Percentiles rank a stretch among this genome's conserved stretches.
phyloP scores from a whole-genome alignment of 768 basidiomycete genomes.

The Hericium alpestre region DNA sequence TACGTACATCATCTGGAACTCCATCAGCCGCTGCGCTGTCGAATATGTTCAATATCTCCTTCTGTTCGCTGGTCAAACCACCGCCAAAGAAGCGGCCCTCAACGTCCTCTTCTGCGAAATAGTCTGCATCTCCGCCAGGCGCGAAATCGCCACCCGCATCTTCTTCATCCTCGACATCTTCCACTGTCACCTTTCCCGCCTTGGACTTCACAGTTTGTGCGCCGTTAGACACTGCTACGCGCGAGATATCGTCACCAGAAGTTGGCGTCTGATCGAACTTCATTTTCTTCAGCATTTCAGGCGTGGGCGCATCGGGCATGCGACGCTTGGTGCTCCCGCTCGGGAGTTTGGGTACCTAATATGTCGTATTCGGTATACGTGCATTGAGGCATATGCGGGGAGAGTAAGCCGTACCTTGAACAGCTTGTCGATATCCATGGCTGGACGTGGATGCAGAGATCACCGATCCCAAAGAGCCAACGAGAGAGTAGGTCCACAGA shows the following conservation, averaged over 20 bases:
- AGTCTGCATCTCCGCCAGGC: slow-evolving; percentile 83
- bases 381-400: neutral
- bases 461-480: too few relatives aligned
- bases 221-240: slow-evolving; percentile 4
- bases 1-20: slow-evolving; percentile 57
- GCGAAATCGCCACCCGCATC: slow-evolving; percentile 44
- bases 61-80: slow-evolving; percentile 85
- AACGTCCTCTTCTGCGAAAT: slow-evolving; percentile 83
- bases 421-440: slow-evolving; percentile 40
- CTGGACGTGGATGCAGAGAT: neutral
- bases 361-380: neutral
- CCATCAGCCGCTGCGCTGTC: slow-evolving; percentile 61
- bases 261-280: slow-evolving; percentile 34
- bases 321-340: slow-evolving; percentile 57
- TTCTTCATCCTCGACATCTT: slow-evolving; percentile 38
- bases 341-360: slow-evolving; percentile 62
- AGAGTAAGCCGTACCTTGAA: slow-evolving; percentile 29
- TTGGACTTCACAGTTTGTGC: slow-evolving; percentile 18
- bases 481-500: too few relatives aligned
- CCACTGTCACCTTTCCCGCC: slow-evolving; percentile 39
- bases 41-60: slow-evolving; percentile 92
- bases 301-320: slow-evolving; percentile 65
- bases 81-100: slow-evolving; percentile 92
- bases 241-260: neutral
- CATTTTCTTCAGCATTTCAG: slow-evolving; percentile 78